Evolutionary conservation across 2,329 filamentous ascomycete genomes (phyloP).

Genomic region (Sphaerulina populicola): DNA sequence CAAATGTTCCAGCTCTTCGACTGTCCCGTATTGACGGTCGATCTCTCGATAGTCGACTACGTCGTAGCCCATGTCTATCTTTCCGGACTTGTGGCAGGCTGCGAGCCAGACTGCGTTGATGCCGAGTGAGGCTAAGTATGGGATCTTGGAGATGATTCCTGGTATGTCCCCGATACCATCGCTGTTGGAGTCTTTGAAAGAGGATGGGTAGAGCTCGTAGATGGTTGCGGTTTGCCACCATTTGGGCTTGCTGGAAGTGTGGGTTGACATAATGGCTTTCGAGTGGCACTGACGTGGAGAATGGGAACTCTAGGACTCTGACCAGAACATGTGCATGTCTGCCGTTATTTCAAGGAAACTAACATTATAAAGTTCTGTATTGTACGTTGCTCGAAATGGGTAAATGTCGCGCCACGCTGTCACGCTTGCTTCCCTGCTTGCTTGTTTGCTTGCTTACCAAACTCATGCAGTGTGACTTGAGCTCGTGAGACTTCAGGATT

Average conservation of each 20-base stretch:
- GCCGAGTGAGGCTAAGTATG: conserved; percentile 55
- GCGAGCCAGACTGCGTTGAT: conserved; percentile 60
- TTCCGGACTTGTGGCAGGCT: conserved; percentile 45
- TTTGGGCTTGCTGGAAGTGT: not conserved
- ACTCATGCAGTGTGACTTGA: not conserved
- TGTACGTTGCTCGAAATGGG: not conserved
- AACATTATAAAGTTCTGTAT: not conserved
- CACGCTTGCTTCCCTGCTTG: not conserved
- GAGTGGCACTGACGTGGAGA: no score
- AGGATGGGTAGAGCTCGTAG: conserved; percentile 40
- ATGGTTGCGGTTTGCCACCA: conserved; percentile 41
- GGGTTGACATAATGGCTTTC: not conserved
- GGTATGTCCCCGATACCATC: conserved; percentile 54
- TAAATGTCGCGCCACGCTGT: no score
- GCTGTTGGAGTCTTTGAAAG: conserved; percentile 46
- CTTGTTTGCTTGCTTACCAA: not conserved
- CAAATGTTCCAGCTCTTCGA: conserved; percentile 40
- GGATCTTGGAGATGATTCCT: conserved; percentile 55
- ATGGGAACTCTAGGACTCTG: no score
- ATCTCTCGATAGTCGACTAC: conserved; percentile 42
- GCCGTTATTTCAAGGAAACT: no score
- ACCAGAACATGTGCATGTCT: no score
- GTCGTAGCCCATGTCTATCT: conserved; percentile 49
- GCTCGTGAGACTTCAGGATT: not conserved
- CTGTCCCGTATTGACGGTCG: conserved; percentile 40